These are phyloP conservation scores for Paraphaeosphaeria minitans DNA, from an alignment of 2,329 filamentous ascomycete genomes.

Conservation along the genomic window DNA sequence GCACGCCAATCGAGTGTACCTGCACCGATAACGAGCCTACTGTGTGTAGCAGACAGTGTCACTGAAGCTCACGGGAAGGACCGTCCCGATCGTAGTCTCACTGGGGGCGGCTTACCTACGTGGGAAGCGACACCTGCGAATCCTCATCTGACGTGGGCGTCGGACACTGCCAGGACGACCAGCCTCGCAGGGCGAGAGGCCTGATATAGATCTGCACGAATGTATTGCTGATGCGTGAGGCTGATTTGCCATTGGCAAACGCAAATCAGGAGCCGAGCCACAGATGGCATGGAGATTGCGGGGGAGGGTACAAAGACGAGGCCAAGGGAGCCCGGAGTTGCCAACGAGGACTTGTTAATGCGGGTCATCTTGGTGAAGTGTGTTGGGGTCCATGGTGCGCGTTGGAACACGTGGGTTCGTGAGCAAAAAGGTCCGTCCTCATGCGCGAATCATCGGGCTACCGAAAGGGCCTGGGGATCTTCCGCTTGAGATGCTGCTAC, in stretches of 20 bases:
- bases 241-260: neutral
- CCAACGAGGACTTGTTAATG: neutral
- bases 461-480: neutral
- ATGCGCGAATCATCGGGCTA: neutral
- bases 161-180: conserved; percentile 1
- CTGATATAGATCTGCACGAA: neutral
- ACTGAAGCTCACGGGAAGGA: conserved; percentile 14
- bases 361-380: neutral
- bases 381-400: neutral
- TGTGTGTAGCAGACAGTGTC: neutral
- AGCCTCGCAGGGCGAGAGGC: conserved; percentile 1
- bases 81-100: conserved; percentile 10
- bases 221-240: conserved; percentile 1
- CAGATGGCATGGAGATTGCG: neutral
- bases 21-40: no score
- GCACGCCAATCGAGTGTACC: neutral
- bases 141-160: conserved; percentile 7
- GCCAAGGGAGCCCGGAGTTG: conserved; percentile 1
- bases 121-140: neutral
- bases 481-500: neutral
- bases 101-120: conserved; percentile 12
- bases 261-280: neutral
- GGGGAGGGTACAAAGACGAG: conserved; percentile 2
- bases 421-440: neutral
- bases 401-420: conserved; percentile 4